These are phyloP conservation scores for Peronospora belbahrii DNA, from an alignment of 352 stramenopile genomes.

Conservation along the genomic window DNA sequence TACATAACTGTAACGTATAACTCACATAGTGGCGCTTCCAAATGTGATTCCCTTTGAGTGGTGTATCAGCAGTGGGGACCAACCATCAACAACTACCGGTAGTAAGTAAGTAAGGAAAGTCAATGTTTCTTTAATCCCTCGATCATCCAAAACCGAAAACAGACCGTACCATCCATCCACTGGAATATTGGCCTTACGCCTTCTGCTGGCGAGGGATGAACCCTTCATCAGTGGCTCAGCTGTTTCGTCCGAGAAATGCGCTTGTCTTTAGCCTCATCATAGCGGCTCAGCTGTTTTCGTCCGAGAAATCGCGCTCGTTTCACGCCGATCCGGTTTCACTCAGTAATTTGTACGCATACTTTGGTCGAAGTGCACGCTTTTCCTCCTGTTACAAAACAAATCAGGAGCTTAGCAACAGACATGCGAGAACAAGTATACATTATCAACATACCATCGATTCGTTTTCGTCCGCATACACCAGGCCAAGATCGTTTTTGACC, in stretches of 20 bases:
- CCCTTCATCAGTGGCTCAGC: too few species aligned
- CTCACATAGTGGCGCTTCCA: slow-evolving; percentile 19
- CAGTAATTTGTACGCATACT: slow-evolving; percentile 60
- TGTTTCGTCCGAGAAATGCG: too few species aligned
- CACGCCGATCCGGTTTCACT: slow-evolving; percentile 12
- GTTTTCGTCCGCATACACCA: slow-evolving; percentile 49
- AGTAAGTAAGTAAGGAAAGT: slow-evolving; percentile 23
- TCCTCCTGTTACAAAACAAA: slow-evolving; percentile 42
- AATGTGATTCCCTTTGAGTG: slow-evolving; percentile 9
- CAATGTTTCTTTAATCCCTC: slow-evolving; percentile 31
- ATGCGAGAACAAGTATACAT: background rate
- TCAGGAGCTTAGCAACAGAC: background rate
- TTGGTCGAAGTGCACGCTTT: slow-evolving; percentile 65
- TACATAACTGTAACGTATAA: slow-evolving; percentile 4
- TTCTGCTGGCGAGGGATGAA: too few species aligned
- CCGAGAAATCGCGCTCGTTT: slow-evolving; percentile 4
- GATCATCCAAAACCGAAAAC: slow-evolving; percentile 18
- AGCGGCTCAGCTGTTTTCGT: background rate
- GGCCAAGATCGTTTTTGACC: slow-evolving; percentile 32
- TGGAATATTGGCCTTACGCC: background rate
- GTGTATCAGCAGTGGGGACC: background rate
- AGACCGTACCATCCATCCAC: slow-evolving; percentile 24
- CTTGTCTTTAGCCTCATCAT: background rate
- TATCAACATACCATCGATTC: slow-evolving; percentile 42
- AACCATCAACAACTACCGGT: slow-evolving; percentile 17